These are phyloP conservation scores for Penicillium salamii DNA, from an alignment of 495 filamentous ascomycete species.

Conservation along the genomic window DNA sequence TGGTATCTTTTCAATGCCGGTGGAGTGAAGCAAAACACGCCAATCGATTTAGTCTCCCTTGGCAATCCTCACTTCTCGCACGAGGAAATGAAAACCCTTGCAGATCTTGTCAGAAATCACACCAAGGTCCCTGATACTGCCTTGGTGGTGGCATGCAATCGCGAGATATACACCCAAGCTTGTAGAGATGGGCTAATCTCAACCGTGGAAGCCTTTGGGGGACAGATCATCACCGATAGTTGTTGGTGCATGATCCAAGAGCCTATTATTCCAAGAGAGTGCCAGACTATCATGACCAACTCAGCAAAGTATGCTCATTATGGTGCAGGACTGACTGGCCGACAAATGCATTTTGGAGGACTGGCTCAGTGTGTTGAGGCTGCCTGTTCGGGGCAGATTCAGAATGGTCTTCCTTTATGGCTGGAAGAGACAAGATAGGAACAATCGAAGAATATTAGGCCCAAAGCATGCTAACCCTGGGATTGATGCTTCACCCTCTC, in stretches of 20 bases:
- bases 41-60: constrained; percentile 29
- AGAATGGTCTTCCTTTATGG: neutral
- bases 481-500: too few species aligned
- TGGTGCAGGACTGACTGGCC: constrained; percentile 16
- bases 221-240: constrained; percentile 26
- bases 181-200: constrained; percentile 6
- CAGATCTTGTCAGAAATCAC: constrained; percentile 11
- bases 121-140: constrained; percentile 2
- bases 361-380: constrained; percentile 21
- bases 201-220: constrained; percentile 20
- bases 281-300: constrained; percentile 24
- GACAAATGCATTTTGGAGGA: constrained; percentile 19
- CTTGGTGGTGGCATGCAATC: constrained; percentile 22
- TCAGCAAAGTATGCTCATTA: constrained; percentile 32
- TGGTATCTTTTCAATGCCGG: constrained; percentile 16
- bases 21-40: neutral
- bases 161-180: constrained; percentile 16
- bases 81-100: constrained; percentile 17
- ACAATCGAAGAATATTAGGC: too few species aligned
- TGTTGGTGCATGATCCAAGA: constrained; percentile 33
- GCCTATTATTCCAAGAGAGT: constrained; percentile 15
- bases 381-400: neutral
- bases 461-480: too few species aligned
- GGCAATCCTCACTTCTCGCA: constrained; percentile 35
- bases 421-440: neutral